Evolutionary conservation across 805 yeast genomes (phyloP).

Genomic region (Candida andamanensis): DNA sequence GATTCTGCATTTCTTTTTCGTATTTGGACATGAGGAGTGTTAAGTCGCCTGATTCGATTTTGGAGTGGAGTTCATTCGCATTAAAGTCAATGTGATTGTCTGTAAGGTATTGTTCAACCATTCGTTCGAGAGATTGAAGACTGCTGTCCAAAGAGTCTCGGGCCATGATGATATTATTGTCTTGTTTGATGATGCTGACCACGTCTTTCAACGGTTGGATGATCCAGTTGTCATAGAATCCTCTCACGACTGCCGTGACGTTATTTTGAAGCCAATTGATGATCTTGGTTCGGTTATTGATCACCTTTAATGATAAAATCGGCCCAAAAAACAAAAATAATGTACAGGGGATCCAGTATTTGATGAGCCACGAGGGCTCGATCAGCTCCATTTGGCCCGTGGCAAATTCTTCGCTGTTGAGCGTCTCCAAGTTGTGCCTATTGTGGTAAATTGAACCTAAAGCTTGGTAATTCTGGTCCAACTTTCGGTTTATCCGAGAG

Average conservation of each 20-base stretch:
- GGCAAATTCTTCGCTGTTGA: constrained; percentile 2
- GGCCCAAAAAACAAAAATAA: constrained; percentile 50
- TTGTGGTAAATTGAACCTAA: constrained; percentile 10
- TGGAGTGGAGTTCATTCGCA: constrained; percentile 32
- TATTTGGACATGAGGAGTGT: constrained; percentile 76
- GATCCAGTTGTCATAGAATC: constrained; percentile 81
- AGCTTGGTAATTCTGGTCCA: constrained; percentile 15
- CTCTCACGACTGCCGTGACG: constrained; percentile 55
- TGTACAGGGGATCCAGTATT: constrained; percentile 65
- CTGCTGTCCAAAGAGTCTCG: constrained; percentile 77
- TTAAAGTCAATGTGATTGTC: constrained; percentile 9
- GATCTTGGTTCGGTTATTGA: constrained; percentile 51
- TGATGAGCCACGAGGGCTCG: constrained; percentile 12
- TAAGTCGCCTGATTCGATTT: constrained; percentile 69
- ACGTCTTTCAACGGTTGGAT: constrained; percentile 69
- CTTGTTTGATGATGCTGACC: constrained; percentile 78
- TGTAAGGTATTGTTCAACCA: constrained; percentile 67
- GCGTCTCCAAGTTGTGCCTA: constrained; percentile 1
- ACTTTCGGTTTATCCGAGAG: constrained; percentile 14
- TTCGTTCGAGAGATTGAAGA: constrained; percentile 73
- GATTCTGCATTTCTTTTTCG: constrained; percentile 68
- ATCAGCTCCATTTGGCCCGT: neutral
- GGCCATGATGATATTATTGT: constrained; percentile 60
- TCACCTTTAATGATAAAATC: constrained; percentile 32
- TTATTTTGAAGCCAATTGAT: constrained; percentile 53